Base-by-base conservation (phyloP, 2,329 filamentous ascomycete genomes). In the Malbranchea zuffiana region DNA sequence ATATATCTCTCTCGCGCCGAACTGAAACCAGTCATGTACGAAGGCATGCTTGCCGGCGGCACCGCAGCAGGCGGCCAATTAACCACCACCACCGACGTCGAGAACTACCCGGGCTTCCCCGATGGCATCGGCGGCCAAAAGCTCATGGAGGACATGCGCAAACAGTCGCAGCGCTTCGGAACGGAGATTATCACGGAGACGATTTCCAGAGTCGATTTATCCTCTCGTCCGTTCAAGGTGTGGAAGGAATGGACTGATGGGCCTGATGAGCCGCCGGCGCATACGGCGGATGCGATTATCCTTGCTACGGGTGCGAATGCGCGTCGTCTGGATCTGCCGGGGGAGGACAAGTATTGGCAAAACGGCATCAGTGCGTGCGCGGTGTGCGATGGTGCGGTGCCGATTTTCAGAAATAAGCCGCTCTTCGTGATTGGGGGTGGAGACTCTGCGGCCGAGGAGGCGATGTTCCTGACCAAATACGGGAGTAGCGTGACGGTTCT, bases 101-200 rank as follows among this genome's bases (percentile, higher is more conserved):
- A 98, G 71, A 98, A 98, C 74, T 98, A 81, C 65, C 90, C 90
- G 17, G 90, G 90, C 32, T 98, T 96, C 68, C 82, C 83, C 54
- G 75, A 83, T 52, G 82, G 80, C 46, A 86, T 98, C 59, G 82
- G 85, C 64, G 90, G 90, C 48, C 65, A 74, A 39, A 80, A 85
- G 55, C 69, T 98, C 48, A 98, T 98, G 90, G 88, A 95, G 50
- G 75, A 80, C 61, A 96, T 98, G 88, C 81, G 82, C 62, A 75
- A 73, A 44, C 90, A 98, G 65, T 94, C 86, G 41, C 76, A 81
- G 62, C 80, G 79, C 43, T 96, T 94, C 65, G 92, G 90, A 56
- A 95, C 92, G 45, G 71, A 85, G 55, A 86, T 98, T 64, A 72
- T 95, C 61, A 82, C 82, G 53, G 88, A 98, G 68, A 98, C 90